Base-by-base conservation (phyloP, 148 eudicot genomes). In the Linanthus parryae region DNA sequence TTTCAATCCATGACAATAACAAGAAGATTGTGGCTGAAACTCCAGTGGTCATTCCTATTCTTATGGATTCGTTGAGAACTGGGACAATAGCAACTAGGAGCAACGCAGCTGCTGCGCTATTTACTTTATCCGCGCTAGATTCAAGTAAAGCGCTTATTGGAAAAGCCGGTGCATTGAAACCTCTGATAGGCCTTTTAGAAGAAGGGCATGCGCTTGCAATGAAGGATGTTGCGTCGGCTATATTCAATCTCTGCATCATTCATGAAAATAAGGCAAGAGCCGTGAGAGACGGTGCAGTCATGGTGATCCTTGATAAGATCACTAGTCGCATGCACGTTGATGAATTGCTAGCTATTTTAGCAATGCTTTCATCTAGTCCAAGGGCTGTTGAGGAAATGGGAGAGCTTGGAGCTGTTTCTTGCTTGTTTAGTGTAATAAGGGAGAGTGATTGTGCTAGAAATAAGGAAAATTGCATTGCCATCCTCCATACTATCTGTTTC, bases 41-140 rank as follows among this genome's bases (percentile, higher is more conserved):
- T 8, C 87, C 94, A 4, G 63, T 52, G 67, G 98, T 79, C 50
- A 65, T 92, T 57, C 64, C 78, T 1, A 7, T 81, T 41, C 80
- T 92, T 33, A 64, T 81, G 12, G 81, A 92, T 30, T 82, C 94
- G 13, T 50, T 92, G 7, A 69, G 47, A 9, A 65, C 58, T 8
- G 96, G 88, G 37, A 77, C 94, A 14, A 69, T 81, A 4, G 81
- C 73, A 48, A 81, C 94, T 14, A 68, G 83, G 69, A 81, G 83
- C 67, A 92, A 92, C 66, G 85, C 94, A 54, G 99, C 99, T 28
- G 99, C 99, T 5, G 67, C 99, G 7, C 90, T 92, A 40, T 92
- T 92, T 64, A 92, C 96, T 8, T 66, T 92, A 36, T 87, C 96
- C 0, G 99, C 99, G 8, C 77, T 92, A 18, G 99, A 92, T 44